Evolutionary conservation across 2,329 filamentous ascomycete species (phyloP).

Genomic region (Stachybotrys echinatus): DNA sequence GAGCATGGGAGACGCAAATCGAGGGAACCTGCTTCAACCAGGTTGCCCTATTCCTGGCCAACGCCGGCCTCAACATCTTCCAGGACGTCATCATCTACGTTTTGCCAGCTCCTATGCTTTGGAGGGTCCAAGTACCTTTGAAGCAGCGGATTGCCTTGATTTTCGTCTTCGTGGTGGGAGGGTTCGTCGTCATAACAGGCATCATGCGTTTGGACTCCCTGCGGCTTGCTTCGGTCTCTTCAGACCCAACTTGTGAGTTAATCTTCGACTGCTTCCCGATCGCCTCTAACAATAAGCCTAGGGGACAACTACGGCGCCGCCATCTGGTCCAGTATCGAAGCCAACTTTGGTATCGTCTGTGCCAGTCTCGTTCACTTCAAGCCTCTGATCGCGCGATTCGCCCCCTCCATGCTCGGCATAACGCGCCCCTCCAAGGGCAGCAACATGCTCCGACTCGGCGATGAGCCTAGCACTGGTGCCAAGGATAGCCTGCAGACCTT

Average conservation of each 20-base stretch:
- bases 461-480: background rate
- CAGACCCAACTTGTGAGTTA: background rate
- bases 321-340: background rate
- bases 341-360: background rate
- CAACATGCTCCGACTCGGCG: background rate
- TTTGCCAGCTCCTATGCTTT: conserved; percentile 30
- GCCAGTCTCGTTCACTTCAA: background rate
- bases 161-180: background rate
- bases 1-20: conserved; percentile 20
- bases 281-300: background rate
- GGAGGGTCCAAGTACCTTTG: background rate
- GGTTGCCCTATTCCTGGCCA: background rate
- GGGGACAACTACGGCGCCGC: background rate
- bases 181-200: background rate
- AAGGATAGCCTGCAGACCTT: background rate
- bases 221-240: background rate
- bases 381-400: background rate
- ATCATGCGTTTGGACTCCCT: background rate
- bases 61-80: conserved; percentile 34
- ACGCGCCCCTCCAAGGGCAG: background rate
- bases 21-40: background rate
- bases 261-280: background rate
- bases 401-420: background rate
- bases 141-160: background rate
- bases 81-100: conserved; percentile 39